phyloP scores from a whole-genome alignment of 2,329 filamentous ascomycete species.

The Rhytidhysteron rufulum region DNA sequence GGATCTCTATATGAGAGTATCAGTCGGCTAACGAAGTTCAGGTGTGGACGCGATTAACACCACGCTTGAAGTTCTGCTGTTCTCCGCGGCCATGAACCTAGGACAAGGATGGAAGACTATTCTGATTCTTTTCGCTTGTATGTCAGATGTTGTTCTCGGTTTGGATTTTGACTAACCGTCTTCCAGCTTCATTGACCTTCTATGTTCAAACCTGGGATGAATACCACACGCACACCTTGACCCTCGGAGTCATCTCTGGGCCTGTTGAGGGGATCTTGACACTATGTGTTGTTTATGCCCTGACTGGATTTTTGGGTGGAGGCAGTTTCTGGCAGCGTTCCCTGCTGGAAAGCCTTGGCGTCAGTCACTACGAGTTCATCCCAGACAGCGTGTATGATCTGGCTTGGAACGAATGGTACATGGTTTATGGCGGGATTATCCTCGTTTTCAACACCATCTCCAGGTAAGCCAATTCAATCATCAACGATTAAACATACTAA shows the following conservation, averaged over 20 bases:
- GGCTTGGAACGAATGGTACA: conserved; percentile 88
- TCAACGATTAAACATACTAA: background rate
- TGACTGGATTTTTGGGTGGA: conserved; percentile 82
- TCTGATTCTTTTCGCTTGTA: conserved; percentile 76
- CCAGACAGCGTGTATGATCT: conserved; percentile 71
- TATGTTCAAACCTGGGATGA: conserved; percentile 99
- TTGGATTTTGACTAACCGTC: conserved; percentile 6
- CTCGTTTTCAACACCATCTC: conserved; percentile 80
- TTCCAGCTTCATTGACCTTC: conserved; percentile 79
- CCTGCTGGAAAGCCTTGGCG: conserved; percentile 66
- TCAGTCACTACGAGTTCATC: conserved; percentile 62
- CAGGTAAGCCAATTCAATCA: conserved; percentile 41
- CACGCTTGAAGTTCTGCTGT: conserved; percentile 86
- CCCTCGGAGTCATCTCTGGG: conserved; percentile 85
- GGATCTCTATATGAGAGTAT: background rate
- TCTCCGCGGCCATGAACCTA: conserved; percentile 87
- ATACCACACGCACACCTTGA: conserved; percentile 95
- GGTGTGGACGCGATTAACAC: conserved; percentile 94
- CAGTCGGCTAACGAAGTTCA: conserved; percentile 17
- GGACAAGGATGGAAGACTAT: conserved; percentile 91
- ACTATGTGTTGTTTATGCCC: conserved; percentile 72
- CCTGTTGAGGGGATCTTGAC: conserved; percentile 93
- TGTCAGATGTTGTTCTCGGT: conserved; percentile 23
- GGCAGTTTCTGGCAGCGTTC: conserved; percentile 91
- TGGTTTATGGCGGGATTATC: conserved; percentile 78